Percentiles rank a stretch among this genome's conserved stretches.
phyloP scores from a whole-genome alignment of 306 rosid genomes.

The Cicer judaicum region DNA sequence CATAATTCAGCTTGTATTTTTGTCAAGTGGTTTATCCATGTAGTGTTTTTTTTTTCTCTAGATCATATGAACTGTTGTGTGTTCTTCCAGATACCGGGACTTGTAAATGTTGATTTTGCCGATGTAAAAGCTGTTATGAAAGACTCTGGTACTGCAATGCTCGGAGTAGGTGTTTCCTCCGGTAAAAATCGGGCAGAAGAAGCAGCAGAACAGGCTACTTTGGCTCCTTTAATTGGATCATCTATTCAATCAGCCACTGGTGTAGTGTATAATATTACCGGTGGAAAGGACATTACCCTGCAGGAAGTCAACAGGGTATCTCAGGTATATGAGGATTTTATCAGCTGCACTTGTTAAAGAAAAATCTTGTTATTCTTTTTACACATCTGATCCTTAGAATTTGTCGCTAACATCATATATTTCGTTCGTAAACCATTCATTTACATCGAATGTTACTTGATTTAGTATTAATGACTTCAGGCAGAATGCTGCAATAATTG shows the following conservation, averaged over 20 bases:
- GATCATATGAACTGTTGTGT: conserved; percentile 30
- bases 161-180: conserved; percentile 96
- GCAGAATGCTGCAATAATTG: background rate
- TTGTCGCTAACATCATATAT: background rate
- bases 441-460: conserved; percentile 10
- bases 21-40: background rate
- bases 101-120: conserved; percentile 99
- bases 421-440: background rate
- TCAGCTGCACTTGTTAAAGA: conserved; percentile 32
- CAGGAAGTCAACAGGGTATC: conserved; percentile 98
- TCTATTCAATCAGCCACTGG: conserved; percentile 99
- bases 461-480: background rate
- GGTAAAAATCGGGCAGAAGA: conserved; percentile 99
- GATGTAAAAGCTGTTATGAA: conserved; percentile 99
- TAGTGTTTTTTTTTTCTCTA: conserved; percentile 2
- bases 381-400: conserved; percentile 22
- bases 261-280: conserved; percentile 94
- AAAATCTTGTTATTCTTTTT: conserved; percentile 10
- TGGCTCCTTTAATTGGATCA: conserved; percentile 97
- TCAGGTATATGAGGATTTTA: conserved; percentile 67
- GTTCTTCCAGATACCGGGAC: conserved; percentile 85
- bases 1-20: conserved; percentile 26
- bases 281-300: conserved; percentile 96
- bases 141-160: conserved; percentile 99
- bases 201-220: conserved; percentile 98